These are phyloP conservation scores for Brasenia schreberi DNA, from an alignment of 164 flowering plant species.

Conservation along the genomic window DNA sequence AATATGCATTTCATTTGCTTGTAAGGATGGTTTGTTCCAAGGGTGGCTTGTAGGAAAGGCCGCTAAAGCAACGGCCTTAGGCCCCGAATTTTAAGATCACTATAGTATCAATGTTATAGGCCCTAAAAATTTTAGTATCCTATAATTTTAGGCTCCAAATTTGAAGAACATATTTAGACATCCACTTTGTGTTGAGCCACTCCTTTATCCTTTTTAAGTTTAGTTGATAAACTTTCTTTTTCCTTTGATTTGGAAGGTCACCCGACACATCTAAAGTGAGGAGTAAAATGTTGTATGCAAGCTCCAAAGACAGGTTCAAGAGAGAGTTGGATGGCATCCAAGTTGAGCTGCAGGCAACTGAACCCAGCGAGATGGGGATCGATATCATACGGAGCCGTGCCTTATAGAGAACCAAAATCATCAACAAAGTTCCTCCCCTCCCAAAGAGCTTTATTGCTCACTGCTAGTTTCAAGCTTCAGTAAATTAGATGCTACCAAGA, in stretches of 20 bases:
- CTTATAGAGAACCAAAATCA: constrained; percentile 11
- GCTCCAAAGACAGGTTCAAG: constrained; percentile 48
- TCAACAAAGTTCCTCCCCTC: not conserved
- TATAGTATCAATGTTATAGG: not conserved
- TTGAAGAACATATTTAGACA: too few relatives aligned
- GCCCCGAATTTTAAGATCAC: not conserved
- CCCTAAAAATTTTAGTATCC: too few relatives aligned
- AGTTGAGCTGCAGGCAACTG: constrained; percentile 58
- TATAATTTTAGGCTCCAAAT: too few relatives aligned
- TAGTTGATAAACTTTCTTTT: too few relatives aligned
- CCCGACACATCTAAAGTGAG: constrained; percentile 46
- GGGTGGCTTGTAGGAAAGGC: too few relatives aligned
- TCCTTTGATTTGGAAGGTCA: constrained; percentile 27
- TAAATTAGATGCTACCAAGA: not conserved
- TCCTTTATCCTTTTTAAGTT: not conserved
- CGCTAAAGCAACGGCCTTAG: too few relatives aligned
- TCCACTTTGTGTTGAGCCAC: not conserved
- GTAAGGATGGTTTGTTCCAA: too few relatives aligned
- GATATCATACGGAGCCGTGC: constrained; percentile 52
- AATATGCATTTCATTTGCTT: too few relatives aligned
- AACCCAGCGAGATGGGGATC: constrained; percentile 64
- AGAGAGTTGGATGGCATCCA: constrained; percentile 28
- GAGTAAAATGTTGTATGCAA: constrained; percentile 74
- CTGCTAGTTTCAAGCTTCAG: not conserved
- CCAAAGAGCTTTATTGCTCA: not conserved